Evolutionary conservation across 306 rosid species (phyloP), one percentile per base, ranked within the genome.

Genomic region (Biancaea sappan): DNA sequence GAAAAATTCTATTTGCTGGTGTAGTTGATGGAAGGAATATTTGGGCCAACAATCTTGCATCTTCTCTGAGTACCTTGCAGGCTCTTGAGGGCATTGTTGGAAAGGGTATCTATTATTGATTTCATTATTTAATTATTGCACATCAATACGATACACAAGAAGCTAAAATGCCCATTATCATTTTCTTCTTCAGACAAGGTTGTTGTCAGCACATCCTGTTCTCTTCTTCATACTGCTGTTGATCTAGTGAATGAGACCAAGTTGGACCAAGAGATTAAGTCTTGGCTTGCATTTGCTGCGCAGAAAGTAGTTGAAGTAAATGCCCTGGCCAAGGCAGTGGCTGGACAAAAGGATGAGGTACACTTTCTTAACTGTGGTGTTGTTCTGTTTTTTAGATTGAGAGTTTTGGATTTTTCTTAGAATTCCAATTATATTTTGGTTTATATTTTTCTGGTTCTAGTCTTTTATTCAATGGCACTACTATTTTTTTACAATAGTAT

Each of bases 201-300:
- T 70, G 88, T 88, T 65, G 90, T 85, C 64, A 85, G 88, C 44
- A 83, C 92, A 5, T 85, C 90, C 69, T 83, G 88, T 82, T 88
- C 92, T 43, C 92, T 88, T 74, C 92, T 88, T 59, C 92, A 88
- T 83, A 81, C 89, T 61, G 89, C 89, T 24, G 88, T 88, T 74
- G 92, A 85, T 76, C 73, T 88, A 40, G 88, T 79, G 65, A 85
- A 88, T 2, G 92, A 85, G 79, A 83, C 88, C 43, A 81, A 83
- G 85, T 64, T 85, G 76, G 90, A 83, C 40, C 48, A 69, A 29
- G 92, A 88, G 59, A 79, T 88, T 40, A 88, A 83, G 77, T 83
- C 92, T 28, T 85, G 92, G 89, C 83, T 88, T 64, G 92, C 92
- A 75, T 85, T 88, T 66, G 89, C 89, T 7, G 89, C 92, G 26